A percentile compares a stretch with the other conserved stretches of the same genome.
These are phyloP conservation scores for Priceomyces carsonii DNA, from an alignment of 805 yeast genomes.

Conservation along the genomic window DNA sequence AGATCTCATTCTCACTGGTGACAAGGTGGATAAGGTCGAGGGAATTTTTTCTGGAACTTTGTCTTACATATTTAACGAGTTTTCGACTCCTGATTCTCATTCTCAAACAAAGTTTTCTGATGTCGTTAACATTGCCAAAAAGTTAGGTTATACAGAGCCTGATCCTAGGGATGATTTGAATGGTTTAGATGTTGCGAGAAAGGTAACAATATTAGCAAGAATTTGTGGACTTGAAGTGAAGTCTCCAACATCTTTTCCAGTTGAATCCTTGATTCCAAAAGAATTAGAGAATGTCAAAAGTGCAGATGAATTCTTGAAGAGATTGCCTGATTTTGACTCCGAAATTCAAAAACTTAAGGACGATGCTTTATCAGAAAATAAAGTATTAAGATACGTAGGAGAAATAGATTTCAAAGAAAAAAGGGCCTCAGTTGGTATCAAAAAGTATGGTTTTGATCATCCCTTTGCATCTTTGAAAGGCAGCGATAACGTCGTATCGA, in stretches of 20 bases:
- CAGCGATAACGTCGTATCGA: constrained; percentile 92
- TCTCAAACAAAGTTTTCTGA: constrained; percentile 77
- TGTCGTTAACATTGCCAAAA: constrained; percentile 83
- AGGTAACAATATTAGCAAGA: constrained; percentile 94
- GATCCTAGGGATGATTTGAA: constrained; percentile 99
- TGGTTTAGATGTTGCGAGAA: constrained; percentile 98
- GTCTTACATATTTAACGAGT: constrained; percentile 93
- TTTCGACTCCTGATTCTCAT: constrained; percentile 65
- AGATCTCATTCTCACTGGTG: constrained; percentile 91
- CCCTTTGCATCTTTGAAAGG: constrained; percentile 97
- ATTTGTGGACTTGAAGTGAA: constrained; percentile 82
- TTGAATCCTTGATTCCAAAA: constrained; percentile 88
- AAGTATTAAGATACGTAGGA: constrained; percentile 93
- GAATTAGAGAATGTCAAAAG: constrained; percentile 72
- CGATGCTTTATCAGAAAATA: constrained; percentile 77
- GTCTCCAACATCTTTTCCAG: constrained; percentile 91
- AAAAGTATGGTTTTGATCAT: constrained; percentile 82
- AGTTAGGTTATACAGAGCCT: constrained; percentile 96
- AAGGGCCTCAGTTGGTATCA: constrained; percentile 81
- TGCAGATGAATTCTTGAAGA: constrained; percentile 75
- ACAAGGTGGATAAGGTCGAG: constrained; percentile 85
- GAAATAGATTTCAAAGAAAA: constrained; percentile 75
- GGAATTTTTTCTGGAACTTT: constrained; percentile 97
- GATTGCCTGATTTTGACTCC: constrained; percentile 79
- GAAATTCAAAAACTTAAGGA: constrained; percentile 76